Evolutionary conservation across 2,329 filamentous ascomycete species (phyloP).

Genomic region (Apiospora pterosperma): DNA sequence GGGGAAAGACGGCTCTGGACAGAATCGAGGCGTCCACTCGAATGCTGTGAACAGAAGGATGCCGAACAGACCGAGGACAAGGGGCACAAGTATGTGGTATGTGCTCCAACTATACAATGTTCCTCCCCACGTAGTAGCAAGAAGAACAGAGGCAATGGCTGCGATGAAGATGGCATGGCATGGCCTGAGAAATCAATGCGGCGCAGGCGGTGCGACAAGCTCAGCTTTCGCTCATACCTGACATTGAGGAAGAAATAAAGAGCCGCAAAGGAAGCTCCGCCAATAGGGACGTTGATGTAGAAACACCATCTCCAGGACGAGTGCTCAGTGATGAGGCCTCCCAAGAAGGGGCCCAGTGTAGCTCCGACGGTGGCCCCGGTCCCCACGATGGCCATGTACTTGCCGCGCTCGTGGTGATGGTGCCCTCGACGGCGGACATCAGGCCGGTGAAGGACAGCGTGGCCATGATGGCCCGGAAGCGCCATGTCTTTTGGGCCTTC

Average conservation of each 20-base stretch:
- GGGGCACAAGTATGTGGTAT: conserved; percentile 28
- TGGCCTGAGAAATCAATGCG: conserved; percentile 35
- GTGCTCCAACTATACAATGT: conserved; percentile 32
- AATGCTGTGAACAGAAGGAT: conserved; percentile 30
- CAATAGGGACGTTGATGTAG: conserved; percentile 20
- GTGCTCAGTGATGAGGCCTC: not conserved
- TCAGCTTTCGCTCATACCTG: conserved; percentile 27
- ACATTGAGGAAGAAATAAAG: conserved; percentile 12
- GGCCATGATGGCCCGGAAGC: conserved; percentile 2
- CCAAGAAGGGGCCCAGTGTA: not conserved
- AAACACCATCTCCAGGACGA: conserved; percentile 18
- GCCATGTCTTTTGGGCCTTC: not conserved
- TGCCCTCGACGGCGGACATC: conserved; percentile 13
- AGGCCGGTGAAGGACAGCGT: not conserved
- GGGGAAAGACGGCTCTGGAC: conserved; percentile 32
- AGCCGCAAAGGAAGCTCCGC: conserved; percentile 10
- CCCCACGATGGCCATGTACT: conserved; percentile 1
- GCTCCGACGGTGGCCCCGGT: not conserved
- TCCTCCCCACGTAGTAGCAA: conserved; percentile 33
- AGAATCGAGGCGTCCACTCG: conserved; percentile 19
- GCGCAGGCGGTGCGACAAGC: conserved; percentile 39
- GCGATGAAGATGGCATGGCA: conserved; percentile 29
- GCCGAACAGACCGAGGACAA: conserved; percentile 36
- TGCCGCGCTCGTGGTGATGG: conserved; percentile 13
- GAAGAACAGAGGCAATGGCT: conserved; percentile 28